Evolutionary conservation across 1,284 basidiomycete species (phyloP), one percentile per base, ranked within the genome.

Genomic region (Marasmius oreades): DNA sequence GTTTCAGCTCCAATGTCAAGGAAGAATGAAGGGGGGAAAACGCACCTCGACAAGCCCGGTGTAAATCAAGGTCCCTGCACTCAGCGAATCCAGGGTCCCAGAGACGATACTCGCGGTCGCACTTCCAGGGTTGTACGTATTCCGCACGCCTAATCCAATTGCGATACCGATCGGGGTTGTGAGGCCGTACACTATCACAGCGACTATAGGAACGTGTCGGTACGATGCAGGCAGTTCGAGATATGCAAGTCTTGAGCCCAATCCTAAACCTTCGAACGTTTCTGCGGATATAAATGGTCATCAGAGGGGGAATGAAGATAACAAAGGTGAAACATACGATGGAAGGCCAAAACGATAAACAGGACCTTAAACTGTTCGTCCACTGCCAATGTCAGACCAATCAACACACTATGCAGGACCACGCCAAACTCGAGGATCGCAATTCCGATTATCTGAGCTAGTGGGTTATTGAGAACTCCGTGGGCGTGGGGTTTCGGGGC

Each of bases 381-480:
- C 33, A 96, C 93, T 18, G 94, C 95, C 47, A 99, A 84, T 0
- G 96, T 98, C 23, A 99, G 75, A 1, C 96, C 96, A 64, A 99
- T 94, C 62, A 99, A 82, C 43, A 98, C 68, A 66, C 86, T 90
- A 69, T 97, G 95, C 59, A 99, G 77, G 11, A 95, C 74, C 50
- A 98, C 92, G 65, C 96, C 97, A 65, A 98, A 1, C 98, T 95
- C 67, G 81, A 88, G 51, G 93, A 86, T 5, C 90, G 95, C 64
- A 84, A 94, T 14, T 77, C 83, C 18, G 95, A 95, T 62, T 95
- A 98, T 71, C 77, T 98, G 37, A 82, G 91, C 91, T 64, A 69
- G 88, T 1, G 81, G 75, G 14, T 73, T 71, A 54, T 85, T 77
- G 22, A 55, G 44, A 61, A 10, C 46, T 61, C 14, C 12, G 26